Evolutionary conservation across 1,284 basidiomycete genomes (phyloP), one percentile per base, ranked within the genome.

Genomic region (Ceratobasidium sp.): DNA sequence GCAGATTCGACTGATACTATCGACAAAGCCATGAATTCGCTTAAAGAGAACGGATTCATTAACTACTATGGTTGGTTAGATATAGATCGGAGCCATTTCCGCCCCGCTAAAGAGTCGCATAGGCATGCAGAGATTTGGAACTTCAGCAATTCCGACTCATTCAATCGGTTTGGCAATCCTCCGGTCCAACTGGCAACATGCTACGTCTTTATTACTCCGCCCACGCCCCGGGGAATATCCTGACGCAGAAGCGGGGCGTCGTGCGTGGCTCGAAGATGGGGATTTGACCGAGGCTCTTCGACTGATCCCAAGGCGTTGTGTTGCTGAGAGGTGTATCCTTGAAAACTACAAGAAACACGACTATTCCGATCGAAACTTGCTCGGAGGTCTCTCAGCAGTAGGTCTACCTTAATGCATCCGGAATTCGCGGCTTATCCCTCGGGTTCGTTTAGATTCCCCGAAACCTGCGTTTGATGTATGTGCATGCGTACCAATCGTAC

Each of bases 121-220:
- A 94, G 93, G 96, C 46, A 98, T 99, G 97, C 97, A 99, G 80
- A 90, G 97, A 18, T 99, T 99, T 81, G 97, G 97, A 36, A 99
- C 97, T 0, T 95, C 97, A 6, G 89, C 94, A 12, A 91, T 99
- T 32, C 95, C 97, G 1, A 98, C 97, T 0, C 75, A 99, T 78
- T 85, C 91, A 2, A 96, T 98, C 70, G 97, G 97, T 6, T 86
- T 98, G 16, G 90, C 94, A 2, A 84, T 99, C 41, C 85, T 99
- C 21, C 89, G 89, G 77, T 91, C 90, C 3, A 91, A 98, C 77
- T 99, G 95, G 95, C 88, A 92, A 41, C 87, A 87, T 72, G 97
- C 97, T 0, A 85, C 93, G 55, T 88, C 89, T n/a, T 83, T 96
- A 73, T 89, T 98, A 70, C 84, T 98, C 46, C 88, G 89, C 55